Base-by-base conservation (phyloP, 768 basidiomycete species). In the Tylopilus rubrobrunneus region DNA sequence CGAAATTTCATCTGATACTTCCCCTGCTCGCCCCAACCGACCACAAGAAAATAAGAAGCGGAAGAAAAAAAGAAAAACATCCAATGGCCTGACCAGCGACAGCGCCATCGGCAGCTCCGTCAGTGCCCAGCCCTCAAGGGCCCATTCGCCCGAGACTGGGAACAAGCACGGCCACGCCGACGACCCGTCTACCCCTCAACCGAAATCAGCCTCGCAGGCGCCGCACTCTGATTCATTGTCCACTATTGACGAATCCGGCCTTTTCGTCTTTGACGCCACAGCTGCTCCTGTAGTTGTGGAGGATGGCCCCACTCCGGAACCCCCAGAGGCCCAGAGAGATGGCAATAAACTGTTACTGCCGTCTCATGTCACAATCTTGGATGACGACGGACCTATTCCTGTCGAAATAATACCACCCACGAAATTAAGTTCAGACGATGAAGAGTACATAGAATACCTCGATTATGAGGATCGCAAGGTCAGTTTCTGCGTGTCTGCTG, bases 371-470 rank as follows among this genome's bases (percentile, higher is more conserved):
- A 77, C 77, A 8, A 74, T 90, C 7, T 72, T 82, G 17, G 51
- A 50, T 19, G 61, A 56, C 17, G 42, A 62, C 42, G 72, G 52
- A 31, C 63, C 67, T 42, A 67, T 73, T 14, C 74, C 80, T 4
- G 68, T 76, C 28, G 74, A 80, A 53, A 76, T 85, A 19, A 66
- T 82, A 17, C 66, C 74, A 14, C 72, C 78, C 17, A 64, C 73
- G 3, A 62, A 71, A 51, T 28, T 72, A 39, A 66, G 79, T 36
- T 73, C 75, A 14, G 82, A 84, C 21, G 80, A 79, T 9, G 82
- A 83, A 23, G 80, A 81, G 62, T 88, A 82, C 61, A 90, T 92
- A 53, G 83, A 91, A 49, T 90, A 88, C 62, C 74, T 92, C 23
- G 87, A 90, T 59, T 86, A 84, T 58, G 87, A 87, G 37, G 82